These are phyloP conservation scores for Trametopsis cervina DNA, from an alignment of 768 basidiomycete species.

Conservation along the genomic window DNA sequence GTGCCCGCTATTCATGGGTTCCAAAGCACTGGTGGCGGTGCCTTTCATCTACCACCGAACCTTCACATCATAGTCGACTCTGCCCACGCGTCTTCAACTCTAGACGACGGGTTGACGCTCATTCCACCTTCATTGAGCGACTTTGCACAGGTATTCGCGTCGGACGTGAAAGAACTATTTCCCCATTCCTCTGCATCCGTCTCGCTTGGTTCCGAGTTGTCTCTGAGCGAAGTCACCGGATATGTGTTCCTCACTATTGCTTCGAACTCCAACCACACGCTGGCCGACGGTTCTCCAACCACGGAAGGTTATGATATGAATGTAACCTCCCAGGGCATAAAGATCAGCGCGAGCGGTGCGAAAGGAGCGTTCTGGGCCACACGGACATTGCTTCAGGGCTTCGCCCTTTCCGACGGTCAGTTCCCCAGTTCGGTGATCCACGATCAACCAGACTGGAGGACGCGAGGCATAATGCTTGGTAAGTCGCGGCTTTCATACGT, in stretches of 20 bases:
- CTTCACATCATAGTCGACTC: conserved; percentile 14
- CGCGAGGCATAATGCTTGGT: conserved; percentile 24
- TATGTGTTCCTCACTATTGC: conserved; percentile 14
- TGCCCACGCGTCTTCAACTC: conserved; percentile 9
- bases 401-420: conserved; percentile 14
- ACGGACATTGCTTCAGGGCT: conserved; percentile 21
- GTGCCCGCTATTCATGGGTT: conserved; percentile 16
- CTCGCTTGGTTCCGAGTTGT: conserved; percentile 2
- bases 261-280: conserved; percentile 5
- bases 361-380: conserved; percentile 24
- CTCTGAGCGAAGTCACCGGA: neutral
- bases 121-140: conserved; percentile 19
- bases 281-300: conserved; percentile 16
- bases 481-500: no score
- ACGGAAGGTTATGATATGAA: conserved; percentile 19
- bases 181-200: conserved; percentile 8
- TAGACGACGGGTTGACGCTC: conserved; percentile 17
- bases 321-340: conserved; percentile 10
- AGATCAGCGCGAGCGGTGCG: conserved; percentile 18
- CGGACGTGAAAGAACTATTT: conserved; percentile 18
- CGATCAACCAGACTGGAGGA: conserved; percentile 22
- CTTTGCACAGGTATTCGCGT: conserved; percentile 19
- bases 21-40: neutral
- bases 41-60: conserved; percentile 4
- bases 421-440: conserved; percentile 18